A percentile compares a stretch with the other conserved stretches of the same genome.
These are phyloP conservation scores for Rhizophlyctis rosea DNA, from an alignment of 192 early-diverging fungal genomes.

Conservation along the genomic window DNA sequence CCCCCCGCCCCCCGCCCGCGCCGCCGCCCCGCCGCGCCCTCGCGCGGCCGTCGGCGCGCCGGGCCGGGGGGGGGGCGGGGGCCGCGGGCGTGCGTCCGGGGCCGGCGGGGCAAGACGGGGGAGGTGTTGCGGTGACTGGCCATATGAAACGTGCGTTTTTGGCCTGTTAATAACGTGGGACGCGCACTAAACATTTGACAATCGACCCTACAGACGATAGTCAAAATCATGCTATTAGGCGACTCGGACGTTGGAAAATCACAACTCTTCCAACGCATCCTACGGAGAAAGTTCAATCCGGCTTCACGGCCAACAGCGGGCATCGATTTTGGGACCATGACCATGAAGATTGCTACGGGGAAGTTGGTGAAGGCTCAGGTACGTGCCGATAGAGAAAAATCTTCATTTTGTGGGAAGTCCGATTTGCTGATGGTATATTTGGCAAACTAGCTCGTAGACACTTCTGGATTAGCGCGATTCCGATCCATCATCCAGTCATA, in stretches of 20 bases:
- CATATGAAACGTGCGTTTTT: no score
- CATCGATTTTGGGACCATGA: conserved; percentile 92
- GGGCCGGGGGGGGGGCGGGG: no score
- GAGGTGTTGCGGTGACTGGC: no score
- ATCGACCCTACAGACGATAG: no score
- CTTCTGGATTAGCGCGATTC: conserved; percentile 67
- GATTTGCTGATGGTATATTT: neutral
- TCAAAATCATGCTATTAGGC: conserved; percentile 62
- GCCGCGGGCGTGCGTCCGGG: no score
- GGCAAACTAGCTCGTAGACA: conserved; percentile 58
- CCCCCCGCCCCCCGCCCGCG: no score
- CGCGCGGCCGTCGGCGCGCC: no score
- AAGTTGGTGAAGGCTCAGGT: conserved; percentile 97
- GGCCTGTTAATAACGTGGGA: no score
- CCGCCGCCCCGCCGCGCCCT: no score
- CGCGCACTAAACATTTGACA: no score
- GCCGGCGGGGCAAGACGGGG: no score
- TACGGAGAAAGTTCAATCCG: conserved; percentile 89
- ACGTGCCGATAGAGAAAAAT: conserved; percentile 37
- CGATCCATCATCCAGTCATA: conserved; percentile 31
- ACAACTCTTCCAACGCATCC: conserved; percentile 87
- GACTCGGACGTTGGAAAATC: conserved; percentile 95
- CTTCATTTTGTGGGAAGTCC: neutral
- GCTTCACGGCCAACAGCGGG: conserved; percentile 94
- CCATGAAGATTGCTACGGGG: conserved; percentile 78